Base-by-base conservation (phyloP, 1,284 basidiomycete species). In the Heterobasidion irregulare region DNA sequence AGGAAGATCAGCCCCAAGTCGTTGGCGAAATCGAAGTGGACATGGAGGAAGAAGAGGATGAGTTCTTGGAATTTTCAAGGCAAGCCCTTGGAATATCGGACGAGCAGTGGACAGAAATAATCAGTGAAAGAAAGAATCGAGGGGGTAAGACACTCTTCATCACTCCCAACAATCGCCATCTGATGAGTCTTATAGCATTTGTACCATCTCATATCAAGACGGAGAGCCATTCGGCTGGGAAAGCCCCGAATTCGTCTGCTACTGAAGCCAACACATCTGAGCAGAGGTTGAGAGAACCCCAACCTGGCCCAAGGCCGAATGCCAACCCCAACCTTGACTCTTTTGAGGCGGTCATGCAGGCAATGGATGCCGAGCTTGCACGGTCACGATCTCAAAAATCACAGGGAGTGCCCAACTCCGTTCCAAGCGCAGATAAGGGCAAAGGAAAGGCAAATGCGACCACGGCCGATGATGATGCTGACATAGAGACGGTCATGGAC, bases 321-420 rank as follows among this genome's bases (percentile, higher is more conserved):
- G 67, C 70, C 8, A 82, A 93, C 65, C 78, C 82, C 5, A 81
- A 85, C 52, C 75, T 98, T n/a, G 80, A 94, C 66, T 92, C 91
- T 0, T 98, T 98, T 62, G 95, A 98, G 64, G 82, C 86, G 7
- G 89, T 98, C 44, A 98, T 98, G 95, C 80, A 84, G 64, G 92
- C 92, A 1, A 92, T 98, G 88, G 95, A 98, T 62, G 79, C 75
- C 16, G 91, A 95, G 63, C 76, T 97, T 13, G 74, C 74, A 18
- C 77, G 74, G 32, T 66, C 71, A 45, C 73, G 71, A 38, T 57
- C 69, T 46, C 62, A 65, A 47, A 66, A 66, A 56, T 53, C 58
- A 36, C 47, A 13, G 54, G 56, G 48, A 26, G 33, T 56, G 46
- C 10, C 52, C n/a, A 61, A 60, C 46, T 12, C 53, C 46, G 33